Base-by-base conservation (phyloP, 2,329 filamentous ascomycete species). In the Colletotrichum sp. region DNA sequence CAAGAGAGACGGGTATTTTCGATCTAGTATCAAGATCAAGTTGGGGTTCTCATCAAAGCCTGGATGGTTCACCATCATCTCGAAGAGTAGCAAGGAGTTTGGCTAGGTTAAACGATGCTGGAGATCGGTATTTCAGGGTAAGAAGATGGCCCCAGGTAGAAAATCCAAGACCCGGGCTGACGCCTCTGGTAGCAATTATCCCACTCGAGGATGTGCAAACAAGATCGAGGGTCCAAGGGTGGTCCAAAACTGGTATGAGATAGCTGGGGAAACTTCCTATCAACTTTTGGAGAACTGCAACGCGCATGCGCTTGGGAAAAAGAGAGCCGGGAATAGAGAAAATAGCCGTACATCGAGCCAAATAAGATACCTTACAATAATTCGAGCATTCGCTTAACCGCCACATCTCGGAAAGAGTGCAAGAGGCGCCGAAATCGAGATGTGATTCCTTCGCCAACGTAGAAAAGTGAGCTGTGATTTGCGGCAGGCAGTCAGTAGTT, bases 401-500 rank as follows among this genome's bases (percentile, higher is more conserved):
- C 61, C 24, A 56, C 34, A n/a, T 26, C n/a, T 52, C 13, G 16
- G 38, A 28, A 64, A 64, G 34, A 38, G 15, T 61, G 13, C 52
- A 52, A 52, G 43, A 26, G 32, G 38, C 13, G 21, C 28, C 34
- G 34, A 26, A 38, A 30, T 58, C 62, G 43, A 36, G 70, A 52
- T 55, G 58, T 18, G 15, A 15, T 43, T 68, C n/a, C n/a, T 70
- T 36, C 38, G n/a, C 21, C 8, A 30, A 28, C 13, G 24, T 13
- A 32, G 12, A 21, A 69, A 5, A 13, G 13, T 4, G 34, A 60
- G 38, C 62, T 36, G 24, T 67, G 55, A 38, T 62, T 70, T 58
- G n/a, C 65, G 64, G 58, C 66, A 38, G 36, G 28, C 58, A 65
- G 32, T 76, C 70, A 58, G 70, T 62, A 69, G 65, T 65, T 32